phyloP scores from a whole-genome alignment of 306 rosid genomes.

The Trichosanthes cucumerina region DNA sequence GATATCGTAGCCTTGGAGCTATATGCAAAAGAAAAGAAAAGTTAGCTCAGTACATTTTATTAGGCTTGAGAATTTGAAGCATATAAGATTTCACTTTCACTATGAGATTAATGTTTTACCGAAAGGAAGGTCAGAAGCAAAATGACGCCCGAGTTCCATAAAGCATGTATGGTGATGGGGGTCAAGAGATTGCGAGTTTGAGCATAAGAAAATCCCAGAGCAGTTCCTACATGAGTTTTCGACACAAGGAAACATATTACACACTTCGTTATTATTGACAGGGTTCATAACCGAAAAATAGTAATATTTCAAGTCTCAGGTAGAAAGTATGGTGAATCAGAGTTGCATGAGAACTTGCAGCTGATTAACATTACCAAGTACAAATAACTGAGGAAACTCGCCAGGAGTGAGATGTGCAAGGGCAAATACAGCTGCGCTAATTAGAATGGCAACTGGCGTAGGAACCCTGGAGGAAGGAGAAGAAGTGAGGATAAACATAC shows the following conservation, averaged over 20 bases:
- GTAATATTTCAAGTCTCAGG: too few species aligned
- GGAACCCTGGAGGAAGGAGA: slow-evolving; percentile 58
- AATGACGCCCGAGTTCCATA: slow-evolving; percentile 95
- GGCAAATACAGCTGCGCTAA: slow-evolving; percentile 79
- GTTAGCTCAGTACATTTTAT: neutral
- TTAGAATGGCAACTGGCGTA: slow-evolving; percentile 68
- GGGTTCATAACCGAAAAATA: too few species aligned
- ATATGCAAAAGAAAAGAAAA: neutral
- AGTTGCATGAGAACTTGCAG: too few species aligned
- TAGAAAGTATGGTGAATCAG: too few species aligned
- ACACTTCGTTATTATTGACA: too few species aligned
- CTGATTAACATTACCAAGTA: slow-evolving; percentile 47
- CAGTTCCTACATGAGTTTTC: slow-evolving; percentile 46
- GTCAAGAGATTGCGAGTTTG: slow-evolving; percentile 94
- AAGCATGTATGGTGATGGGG: slow-evolving; percentile 88
- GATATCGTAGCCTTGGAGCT: slow-evolving; percentile 96
- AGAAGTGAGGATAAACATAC: neutral
- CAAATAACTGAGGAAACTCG: slow-evolving; percentile 91
- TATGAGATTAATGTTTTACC: slow-evolving; percentile 26
- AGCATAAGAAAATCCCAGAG: slow-evolving; percentile 87
- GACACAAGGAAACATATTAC: neutral
- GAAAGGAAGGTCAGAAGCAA: slow-evolving; percentile 78
- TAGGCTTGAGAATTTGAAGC: neutral
- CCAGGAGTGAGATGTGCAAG: slow-evolving; percentile 98
- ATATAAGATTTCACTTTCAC: neutral